Base-by-base conservation (phyloP, 1,139 yeast genomes). In the Scheffersomyces stambukii region DNA sequence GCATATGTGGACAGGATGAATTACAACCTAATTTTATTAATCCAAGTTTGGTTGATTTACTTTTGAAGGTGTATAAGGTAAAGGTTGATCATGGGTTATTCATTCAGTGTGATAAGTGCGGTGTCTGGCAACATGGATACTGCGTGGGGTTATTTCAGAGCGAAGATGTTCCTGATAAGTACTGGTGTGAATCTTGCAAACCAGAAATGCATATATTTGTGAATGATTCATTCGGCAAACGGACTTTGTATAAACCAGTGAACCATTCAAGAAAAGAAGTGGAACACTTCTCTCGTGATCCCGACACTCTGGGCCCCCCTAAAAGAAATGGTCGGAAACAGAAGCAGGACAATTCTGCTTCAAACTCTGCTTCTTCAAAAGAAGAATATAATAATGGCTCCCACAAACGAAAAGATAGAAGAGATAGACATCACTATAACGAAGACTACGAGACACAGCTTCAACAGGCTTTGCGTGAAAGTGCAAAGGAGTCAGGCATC, bases 121-220 rank as follows among this genome's bases (percentile, higher is more conserved):
- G 86, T 15, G 95, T 81, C 8, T 91, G 97, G 98, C 97, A 91
- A 57, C 98, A 91, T 53, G 97, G 96, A 3, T 88, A 70, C 57
- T 91, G 98, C 61, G 96, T 91, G 23, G 95, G 96, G 1, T 71
- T 85, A 35, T 68, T 65, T 37, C 73, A 74, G 28, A 83, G 78
- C 41, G 80, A 76, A 19, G 81, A 75, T 36, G 86, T 86, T 1
- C 96, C 96, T 2, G 96, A 88, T 36, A 83, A 83, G 52, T 89
- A 89, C 56, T 85, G 86, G 83, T 89, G 97, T 64, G 98, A 91
- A 51, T 57, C 64, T 45, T 91, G 97, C 60, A 76, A 80, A 41
- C 95, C 96, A 0, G 89, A 82, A 25, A 60, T 81, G 23, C 97
- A 89, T 52, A 59, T 74, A 15, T 57, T 76, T 29, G 49, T 66